Conservation (phyloP, 2,329 filamentous ascomycete genomes). For the Sporothrix mexicana region DNA sequence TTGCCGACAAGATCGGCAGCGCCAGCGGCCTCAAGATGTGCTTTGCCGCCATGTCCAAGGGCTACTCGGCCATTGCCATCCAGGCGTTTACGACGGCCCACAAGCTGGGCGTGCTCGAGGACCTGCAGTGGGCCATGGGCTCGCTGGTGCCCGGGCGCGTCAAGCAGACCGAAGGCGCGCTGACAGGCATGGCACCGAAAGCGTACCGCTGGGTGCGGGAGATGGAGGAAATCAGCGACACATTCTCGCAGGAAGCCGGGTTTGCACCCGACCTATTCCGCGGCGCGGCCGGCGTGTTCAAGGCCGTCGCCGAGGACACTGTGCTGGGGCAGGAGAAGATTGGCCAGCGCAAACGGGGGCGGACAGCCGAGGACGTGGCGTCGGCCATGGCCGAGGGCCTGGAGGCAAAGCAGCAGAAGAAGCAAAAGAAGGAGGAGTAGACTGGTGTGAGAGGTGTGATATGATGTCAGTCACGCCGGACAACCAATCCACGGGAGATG, state of each 20-base stretch:
- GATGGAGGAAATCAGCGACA: slow-evolving; percentile 76
- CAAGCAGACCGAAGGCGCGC: slow-evolving; percentile 52
- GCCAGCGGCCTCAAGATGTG: slow-evolving; percentile 70
- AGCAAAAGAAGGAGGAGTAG: slow-evolving; percentile 13
- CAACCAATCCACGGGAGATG: no score
- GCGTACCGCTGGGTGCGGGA: slow-evolving; percentile 79
- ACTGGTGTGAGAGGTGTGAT: slow-evolving; percentile 35
- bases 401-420: slow-evolving; percentile 39
- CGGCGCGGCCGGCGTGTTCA: slow-evolving; percentile 66
- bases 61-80: slow-evolving; percentile 70
- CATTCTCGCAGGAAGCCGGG: slow-evolving; percentile 68
- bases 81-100: slow-evolving; percentile 74
- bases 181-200: slow-evolving; percentile 68
- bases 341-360: slow-evolving; percentile 61
- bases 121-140: slow-evolving; percentile 62
- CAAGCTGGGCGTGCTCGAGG: slow-evolving; percentile 64
- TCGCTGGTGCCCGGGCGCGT: slow-evolving; percentile 55
- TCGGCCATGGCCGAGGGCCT: slow-evolving; percentile 39
- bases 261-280: slow-evolving; percentile 63
- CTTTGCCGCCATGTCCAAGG: slow-evolving; percentile 66
- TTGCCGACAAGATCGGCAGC: slow-evolving; percentile 57
- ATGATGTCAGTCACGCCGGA: background rate
- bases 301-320: slow-evolving; percentile 64
- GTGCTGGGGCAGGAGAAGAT: slow-evolving; percentile 65
- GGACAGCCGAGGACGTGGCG: slow-evolving; percentile 52